Percentiles rank a stretch among this genome's conserved stretches.
These are phyloP conservation scores for Colletotrichum lini DNA, from an alignment of 2,329 filamentous ascomycete species.

Conservation along the genomic window DNA sequence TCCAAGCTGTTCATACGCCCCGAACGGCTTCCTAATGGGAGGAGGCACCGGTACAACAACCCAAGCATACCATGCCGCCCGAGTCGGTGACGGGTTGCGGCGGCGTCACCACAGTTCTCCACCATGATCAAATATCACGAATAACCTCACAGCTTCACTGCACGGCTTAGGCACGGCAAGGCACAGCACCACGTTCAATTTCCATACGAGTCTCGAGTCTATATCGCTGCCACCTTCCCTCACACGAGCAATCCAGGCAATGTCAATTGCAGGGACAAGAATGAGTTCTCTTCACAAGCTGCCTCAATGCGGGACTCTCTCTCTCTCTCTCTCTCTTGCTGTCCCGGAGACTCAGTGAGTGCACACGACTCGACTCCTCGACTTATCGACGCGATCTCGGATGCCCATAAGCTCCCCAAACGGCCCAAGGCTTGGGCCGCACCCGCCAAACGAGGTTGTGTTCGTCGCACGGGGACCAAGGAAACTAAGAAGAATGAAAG, in stretches of 20 bases:
- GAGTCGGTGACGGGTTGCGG: neutral
- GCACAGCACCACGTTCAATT: slow-evolving; percentile 6
- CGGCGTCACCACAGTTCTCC: neutral
- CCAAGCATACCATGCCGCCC: neutral
- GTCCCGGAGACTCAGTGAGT: neutral
- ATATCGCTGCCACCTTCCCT: neutral
- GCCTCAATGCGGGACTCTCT: neutral
- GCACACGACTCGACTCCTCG: neutral
- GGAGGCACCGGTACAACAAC: no score
- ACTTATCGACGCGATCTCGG: neutral
- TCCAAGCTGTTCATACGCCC: no score
- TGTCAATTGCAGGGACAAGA: neutral
- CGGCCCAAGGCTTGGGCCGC: neutral
- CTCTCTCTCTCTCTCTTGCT: neutral
- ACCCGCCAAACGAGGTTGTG: neutral
- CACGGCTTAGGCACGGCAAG: neutral
- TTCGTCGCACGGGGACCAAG: neutral
- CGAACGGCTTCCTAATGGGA: no score
- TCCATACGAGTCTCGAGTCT: slow-evolving; percentile 3
- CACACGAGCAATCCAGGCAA: neutral
- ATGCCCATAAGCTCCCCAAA: neutral
- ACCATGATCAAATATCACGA: no score
- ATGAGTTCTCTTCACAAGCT: neutral
- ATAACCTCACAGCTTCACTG: neutral
- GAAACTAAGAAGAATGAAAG: no score